Base-by-base conservation (phyloP, 805 yeast species). In the Cephaloascus albidus region DNA sequence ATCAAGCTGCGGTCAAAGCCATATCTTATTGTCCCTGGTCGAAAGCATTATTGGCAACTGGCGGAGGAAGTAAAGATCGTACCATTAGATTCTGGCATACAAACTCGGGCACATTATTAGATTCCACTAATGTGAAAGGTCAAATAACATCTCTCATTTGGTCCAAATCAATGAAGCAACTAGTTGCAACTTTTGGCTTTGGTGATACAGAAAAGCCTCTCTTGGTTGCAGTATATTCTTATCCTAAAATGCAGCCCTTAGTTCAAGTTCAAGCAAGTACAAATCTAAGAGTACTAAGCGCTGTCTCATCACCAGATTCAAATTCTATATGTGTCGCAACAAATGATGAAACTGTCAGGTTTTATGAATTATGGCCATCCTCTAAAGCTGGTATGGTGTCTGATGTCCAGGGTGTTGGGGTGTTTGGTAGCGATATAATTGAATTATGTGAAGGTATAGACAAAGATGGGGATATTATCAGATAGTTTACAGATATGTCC, bases 21-120 rank as follows among this genome's bases (percentile, higher is more conserved):
- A 64, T 89, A 35, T 83, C 90, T 3, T 89, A 76, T 50, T 89
- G 96, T 53, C 97, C 97, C 0, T 88, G 96, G 96, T 71, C 86
- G 16, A 76, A 76, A 12, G 70, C 82, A 2, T 59, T 89, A 6
- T 55, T 89, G 28, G 96, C 90, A 1, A 87, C 96, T 0, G 97
- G 97, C 0, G 96, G 93, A 3, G 97, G 97, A 0, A 75, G 81
- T 17, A 79, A 77, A 48, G 97, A 89, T 54, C 63, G 89, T 38
- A 72, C 72, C n/a, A 74, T 88, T 6, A 55, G 89, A 42, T 86
- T 87, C 54, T 88, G 96, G 96, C 95, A 89, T 55, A 72, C 93
- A 1, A 63, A 63, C 3, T 68, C 90, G 0, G 96, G 96, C 0
- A 81, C 94, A 0, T 55, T 85, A 23, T 59, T 88, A 23, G 63